phyloP scores from a whole-genome alignment of 1,284 basidiomycete genomes.

The Rhodotorula sp. region DNA sequence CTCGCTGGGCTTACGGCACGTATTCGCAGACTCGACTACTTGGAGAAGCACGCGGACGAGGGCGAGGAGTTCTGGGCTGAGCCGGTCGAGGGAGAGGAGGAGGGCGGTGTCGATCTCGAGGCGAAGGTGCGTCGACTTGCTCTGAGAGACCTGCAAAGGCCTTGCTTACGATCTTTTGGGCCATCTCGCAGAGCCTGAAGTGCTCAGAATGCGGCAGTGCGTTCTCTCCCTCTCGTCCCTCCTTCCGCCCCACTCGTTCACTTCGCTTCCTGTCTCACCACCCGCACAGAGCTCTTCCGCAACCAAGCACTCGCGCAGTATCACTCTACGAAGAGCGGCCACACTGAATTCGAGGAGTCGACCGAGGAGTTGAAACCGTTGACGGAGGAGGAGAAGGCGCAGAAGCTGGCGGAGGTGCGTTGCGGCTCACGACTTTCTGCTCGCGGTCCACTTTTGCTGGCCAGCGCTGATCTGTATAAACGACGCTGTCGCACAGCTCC shows the following conservation, averaged over 20 bases:
- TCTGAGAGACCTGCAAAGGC: too few species aligned
- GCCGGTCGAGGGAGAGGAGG: neutral
- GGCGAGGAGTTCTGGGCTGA: slow-evolving; percentile 5
- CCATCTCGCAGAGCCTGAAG: slow-evolving; percentile 17
- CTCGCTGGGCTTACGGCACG: neutral
- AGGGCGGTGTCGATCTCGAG: slow-evolving; percentile 14
- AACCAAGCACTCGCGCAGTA: slow-evolving; percentile 30
- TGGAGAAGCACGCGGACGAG: slow-evolving; percentile 35
- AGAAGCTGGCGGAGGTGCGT: slow-evolving; percentile 66
- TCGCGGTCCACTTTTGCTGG: too few species aligned
- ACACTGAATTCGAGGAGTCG: slow-evolving; percentile 70
- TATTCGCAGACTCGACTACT: slow-evolving; percentile 24
- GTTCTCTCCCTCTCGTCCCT: neutral
- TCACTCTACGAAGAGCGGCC: slow-evolving; percentile 60
- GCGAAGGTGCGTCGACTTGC: slow-evolving; percentile 26
- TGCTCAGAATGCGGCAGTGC: slow-evolving; percentile 33
- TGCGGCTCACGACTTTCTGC: neutral
- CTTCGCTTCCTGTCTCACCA: too few species aligned
- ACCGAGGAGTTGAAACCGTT: slow-evolving; percentile 92
- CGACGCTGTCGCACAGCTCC: slow-evolving; percentile 12
- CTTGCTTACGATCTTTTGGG: neutral
- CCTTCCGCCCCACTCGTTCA: neutral
- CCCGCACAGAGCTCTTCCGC: slow-evolving; percentile 22
- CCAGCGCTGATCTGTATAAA: too few species aligned
- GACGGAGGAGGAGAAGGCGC: slow-evolving; percentile 89